phyloP scores from a whole-genome alignment of 495 filamentous ascomycete genomes.

The Penicillium canariense region DNA sequence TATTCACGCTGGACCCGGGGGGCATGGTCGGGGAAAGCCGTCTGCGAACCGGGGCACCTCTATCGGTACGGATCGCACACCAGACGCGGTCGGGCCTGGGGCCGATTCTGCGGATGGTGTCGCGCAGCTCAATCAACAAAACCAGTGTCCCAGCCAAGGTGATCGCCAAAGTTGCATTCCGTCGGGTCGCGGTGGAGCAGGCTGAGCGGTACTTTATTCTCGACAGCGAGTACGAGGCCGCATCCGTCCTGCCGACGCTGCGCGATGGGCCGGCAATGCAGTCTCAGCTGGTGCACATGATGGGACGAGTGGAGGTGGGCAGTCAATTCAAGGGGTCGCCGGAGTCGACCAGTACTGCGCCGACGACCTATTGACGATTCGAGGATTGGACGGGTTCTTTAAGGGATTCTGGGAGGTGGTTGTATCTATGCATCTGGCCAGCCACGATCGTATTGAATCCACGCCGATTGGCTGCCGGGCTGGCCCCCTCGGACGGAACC shows the following conservation, averaged over 20 bases:
- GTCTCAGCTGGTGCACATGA: conserved; percentile 31
- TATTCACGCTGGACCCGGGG: conserved; percentile 45
- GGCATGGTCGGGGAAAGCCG: conserved; percentile 32
- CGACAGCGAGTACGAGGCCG: conserved; percentile 40
- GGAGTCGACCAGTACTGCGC: conserved; percentile 7
- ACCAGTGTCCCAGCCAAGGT: conserved; percentile 41
- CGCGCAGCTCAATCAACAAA: conserved; percentile 41
- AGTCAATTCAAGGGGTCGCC: conserved; percentile 32
- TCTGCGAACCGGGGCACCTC: conserved; percentile 26
- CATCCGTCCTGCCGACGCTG: conserved; percentile 37
- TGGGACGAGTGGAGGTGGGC: conserved; percentile 34
- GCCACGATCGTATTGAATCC: too few relatives aligned
- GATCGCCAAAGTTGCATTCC: conserved; percentile 43
- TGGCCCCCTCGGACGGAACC: background rate
- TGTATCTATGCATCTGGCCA: too few relatives aligned
- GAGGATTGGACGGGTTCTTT: too few relatives aligned
- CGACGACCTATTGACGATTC: conserved; percentile 1
- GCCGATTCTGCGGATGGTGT: conserved; percentile 39
- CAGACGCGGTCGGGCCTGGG: conserved; percentile 39
- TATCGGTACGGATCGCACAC: conserved; percentile 35
- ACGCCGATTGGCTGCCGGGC: background rate
- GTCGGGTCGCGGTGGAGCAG: conserved; percentile 31
- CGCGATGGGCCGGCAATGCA: conserved; percentile 33
- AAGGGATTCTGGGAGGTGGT: too few relatives aligned
- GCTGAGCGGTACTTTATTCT: conserved; percentile 43